These are phyloP conservation scores for Tylopilus sp. DNA, from an alignment of 768 basidiomycete genomes.

Conservation along the genomic window DNA sequence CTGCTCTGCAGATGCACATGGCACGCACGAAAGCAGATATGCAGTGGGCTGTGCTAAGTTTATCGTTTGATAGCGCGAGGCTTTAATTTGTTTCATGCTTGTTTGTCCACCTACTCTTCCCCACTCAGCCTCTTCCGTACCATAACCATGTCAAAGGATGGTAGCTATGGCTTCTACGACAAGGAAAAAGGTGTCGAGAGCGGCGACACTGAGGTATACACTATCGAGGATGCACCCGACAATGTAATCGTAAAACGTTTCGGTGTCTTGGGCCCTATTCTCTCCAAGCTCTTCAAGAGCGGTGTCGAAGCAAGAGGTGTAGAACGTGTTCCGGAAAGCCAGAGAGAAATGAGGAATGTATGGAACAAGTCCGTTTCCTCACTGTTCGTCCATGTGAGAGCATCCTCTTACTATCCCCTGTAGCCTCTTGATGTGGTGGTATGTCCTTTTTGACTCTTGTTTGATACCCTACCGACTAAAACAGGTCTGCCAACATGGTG, in stretches of 20 bases:
- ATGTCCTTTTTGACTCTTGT: background rate
- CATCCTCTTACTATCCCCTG: background rate
- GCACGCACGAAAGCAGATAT: too few species aligned
- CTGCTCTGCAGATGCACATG: too few species aligned
- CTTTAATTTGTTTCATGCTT: background rate
- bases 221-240: slow-evolving; percentile 28
- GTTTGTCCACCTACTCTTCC: background rate
- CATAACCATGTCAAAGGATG: slow-evolving; percentile 8
- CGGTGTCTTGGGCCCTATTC: slow-evolving; percentile 28
- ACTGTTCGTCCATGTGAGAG: background rate
- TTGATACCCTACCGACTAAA: background rate
- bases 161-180: slow-evolving; percentile 7
- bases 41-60: too few species aligned
- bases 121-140: background rate
- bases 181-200: slow-evolving; percentile 16
- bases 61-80: too few species aligned
- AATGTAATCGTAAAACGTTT: slow-evolving; percentile 29
- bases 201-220: background rate
- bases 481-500: slow-evolving; percentile 47
- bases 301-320: slow-evolving; percentile 55
- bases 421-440: slow-evolving; percentile 48
- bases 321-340: slow-evolving; percentile 50
- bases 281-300: slow-evolving; percentile 40
- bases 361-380: slow-evolving; percentile 40
- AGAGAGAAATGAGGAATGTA: slow-evolving; percentile 41